Evolutionary conservation across 176 grass and related monocot genomes (phyloP).

Genomic region (Thalia dealbata): DNA sequence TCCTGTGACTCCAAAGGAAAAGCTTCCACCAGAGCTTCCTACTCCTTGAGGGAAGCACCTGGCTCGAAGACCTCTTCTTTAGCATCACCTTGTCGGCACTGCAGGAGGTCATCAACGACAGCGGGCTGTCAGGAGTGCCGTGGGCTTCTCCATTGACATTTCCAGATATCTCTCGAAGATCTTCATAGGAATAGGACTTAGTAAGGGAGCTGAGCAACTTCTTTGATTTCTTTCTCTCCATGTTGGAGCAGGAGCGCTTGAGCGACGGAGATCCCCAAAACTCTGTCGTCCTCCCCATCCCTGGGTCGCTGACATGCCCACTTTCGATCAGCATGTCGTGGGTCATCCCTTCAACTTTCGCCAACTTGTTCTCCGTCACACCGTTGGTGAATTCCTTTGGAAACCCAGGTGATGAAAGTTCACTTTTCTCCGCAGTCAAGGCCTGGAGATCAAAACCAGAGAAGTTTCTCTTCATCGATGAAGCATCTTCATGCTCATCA

Average conservation of each 20-base stretch:
- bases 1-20: conserved; percentile 70
- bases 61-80: conserved; percentile 59
- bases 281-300: neutral
- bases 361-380: neutral
- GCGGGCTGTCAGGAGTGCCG: conserved; percentile 35
- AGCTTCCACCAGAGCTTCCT: conserved; percentile 73
- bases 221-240: conserved; percentile 54
- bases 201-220: conserved; percentile 26
- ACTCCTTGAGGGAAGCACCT: conserved; percentile 82
- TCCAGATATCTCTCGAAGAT: conserved; percentile 25
- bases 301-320: conserved; percentile 21
- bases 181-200: conserved; percentile 50
- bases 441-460: conserved; percentile 26
- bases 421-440: conserved; percentile 4
- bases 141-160: neutral
- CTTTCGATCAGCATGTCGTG: conserved; percentile 11
- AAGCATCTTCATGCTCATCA: conserved; percentile 29
- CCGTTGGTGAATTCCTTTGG: conserved; percentile 5
- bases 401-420: neutral
- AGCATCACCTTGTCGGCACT: conserved; percentile 69
- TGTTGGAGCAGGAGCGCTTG: conserved; percentile 82
- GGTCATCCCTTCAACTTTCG: conserved; percentile 5
- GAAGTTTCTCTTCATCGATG: conserved; percentile 15
- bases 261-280: conserved; percentile 26
- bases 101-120: conserved; percentile 40